Conservation (phyloP, 1,139 yeast genomes). For the Debaryomyces singareniensis region DNA sequence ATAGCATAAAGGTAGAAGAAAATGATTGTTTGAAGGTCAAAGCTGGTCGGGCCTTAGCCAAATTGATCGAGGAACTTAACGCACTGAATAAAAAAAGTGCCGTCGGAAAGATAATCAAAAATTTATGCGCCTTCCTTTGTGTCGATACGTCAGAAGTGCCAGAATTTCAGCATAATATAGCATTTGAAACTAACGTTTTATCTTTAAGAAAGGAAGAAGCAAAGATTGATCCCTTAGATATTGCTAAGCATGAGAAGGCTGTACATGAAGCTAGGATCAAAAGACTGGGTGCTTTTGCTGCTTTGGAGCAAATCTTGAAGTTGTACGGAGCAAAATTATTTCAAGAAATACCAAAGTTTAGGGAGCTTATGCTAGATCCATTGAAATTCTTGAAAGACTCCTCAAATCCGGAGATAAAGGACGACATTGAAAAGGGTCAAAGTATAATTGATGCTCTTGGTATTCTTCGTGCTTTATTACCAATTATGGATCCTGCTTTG, state of each 20-base stretch:
- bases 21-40: conserved; percentile 60
- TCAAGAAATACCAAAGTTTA: conserved; percentile 59
- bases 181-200: conserved; percentile 51
- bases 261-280: conserved; percentile 73
- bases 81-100: conserved; percentile 58
- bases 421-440: conserved; percentile 61
- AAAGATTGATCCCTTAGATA: conserved; percentile 60
- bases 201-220: conserved; percentile 80
- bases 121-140: conserved; percentile 87
- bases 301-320: conserved; percentile 53
- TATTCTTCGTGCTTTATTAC: conserved; percentile 67
- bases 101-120: conserved; percentile 82
- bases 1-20: conserved; percentile 76
- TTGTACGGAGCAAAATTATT: conserved; percentile 53
- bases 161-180: conserved; percentile 69
- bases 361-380: conserved; percentile 63
- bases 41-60: conserved; percentile 65
- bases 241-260: conserved; percentile 55
- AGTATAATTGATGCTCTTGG: conserved; percentile 83
- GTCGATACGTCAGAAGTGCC: conserved; percentile 97
- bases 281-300: conserved; percentile 73
- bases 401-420: conserved; percentile 29
- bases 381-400: conserved; percentile 27
- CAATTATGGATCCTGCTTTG: conserved; percentile 48
- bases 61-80: conserved; percentile 54